Base-by-base conservation (phyloP, 2,329 filamentous ascomycete species). In the Trichoderma lentiforme region DNA sequence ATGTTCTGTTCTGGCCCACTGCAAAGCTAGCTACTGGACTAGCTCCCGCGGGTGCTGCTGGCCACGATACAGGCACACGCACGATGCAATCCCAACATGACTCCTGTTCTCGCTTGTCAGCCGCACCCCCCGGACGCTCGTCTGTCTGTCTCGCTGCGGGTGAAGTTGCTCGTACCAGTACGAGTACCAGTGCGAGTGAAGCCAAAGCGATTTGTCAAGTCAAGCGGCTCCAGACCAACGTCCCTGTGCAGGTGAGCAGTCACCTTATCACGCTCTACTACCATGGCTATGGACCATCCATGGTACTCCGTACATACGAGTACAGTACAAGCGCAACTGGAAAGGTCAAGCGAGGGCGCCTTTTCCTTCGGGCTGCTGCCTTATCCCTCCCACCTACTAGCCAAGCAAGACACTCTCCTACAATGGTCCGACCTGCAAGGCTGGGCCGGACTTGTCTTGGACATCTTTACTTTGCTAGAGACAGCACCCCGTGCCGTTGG, bases 181-280 rank as follows among this genome's bases (percentile, higher is more conserved):
- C 26, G 8, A 47, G 61, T 14, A n/a, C 39, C 39, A n/a, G 39
- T 43, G 39, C 39, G 7, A 43, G 7, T n/a, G 39, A 30, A 39
- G n/a, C 26, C 39, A 26, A 34, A 47, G 9, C 56, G 56, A 51
- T 51, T 69, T 51, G 66, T 69, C 66, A 61, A 36, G 34, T 51
- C 66, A 32, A 61, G 36, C 26, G 57, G 57, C 60, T 64, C 47
- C 32, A 34, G 26, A 30, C 68, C 68, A 71, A 57, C 60, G n/a
- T 58, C 57, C 47, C 21, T 32, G 32, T 64, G 68, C 68, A 71
- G 68, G 60, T 64, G 68, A 71, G 60, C 68, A 71, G 68, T 71
- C 68, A 58, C 56, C 58, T 63, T 11, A 57, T 32, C 58, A 57
- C 24, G 21, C 60, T 28, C 47, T 62, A 9, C 47, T 61, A 11